A percentile compares a stretch with the other conserved stretches of the same genome.
Conservation (phyloP, 345 rosid genomes). For the Hirschfeldia incana region DNA sequence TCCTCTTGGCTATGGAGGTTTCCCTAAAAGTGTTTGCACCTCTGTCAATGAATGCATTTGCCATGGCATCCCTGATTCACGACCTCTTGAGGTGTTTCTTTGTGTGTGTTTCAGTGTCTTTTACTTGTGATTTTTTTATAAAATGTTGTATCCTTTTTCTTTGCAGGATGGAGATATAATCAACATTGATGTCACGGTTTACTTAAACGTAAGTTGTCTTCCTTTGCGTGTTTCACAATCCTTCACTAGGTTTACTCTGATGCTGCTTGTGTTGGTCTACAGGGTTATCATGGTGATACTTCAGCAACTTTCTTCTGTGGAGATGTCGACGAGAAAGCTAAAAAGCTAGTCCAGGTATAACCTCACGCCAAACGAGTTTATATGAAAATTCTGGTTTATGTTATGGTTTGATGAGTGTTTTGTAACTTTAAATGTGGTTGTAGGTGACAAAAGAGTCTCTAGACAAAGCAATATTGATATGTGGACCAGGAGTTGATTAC, state of each 20-base stretch:
- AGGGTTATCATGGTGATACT: slow-evolving; percentile 98
- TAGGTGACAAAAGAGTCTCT: slow-evolving; percentile 90
- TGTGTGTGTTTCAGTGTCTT: not conserved
- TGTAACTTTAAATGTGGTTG: slow-evolving; percentile 22
- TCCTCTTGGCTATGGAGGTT: slow-evolving; percentile 95
- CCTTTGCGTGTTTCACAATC: not conserved
- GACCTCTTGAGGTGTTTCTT: slow-evolving; percentile 83
- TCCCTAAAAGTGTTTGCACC: slow-evolving; percentile 97
- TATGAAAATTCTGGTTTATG: not conserved
- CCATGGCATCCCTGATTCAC: slow-evolving; percentile 51
- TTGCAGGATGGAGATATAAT: slow-evolving; percentile 91
- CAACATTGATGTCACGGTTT: slow-evolving; percentile 90
- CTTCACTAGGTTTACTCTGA: not conserved
- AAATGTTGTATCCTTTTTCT: too few relatives aligned
- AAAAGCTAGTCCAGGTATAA: slow-evolving; percentile 82
- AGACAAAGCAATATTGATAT: slow-evolving; percentile 72
- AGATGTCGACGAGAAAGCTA: slow-evolving; percentile 74
- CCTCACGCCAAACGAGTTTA: too few relatives aligned
- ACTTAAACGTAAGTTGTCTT: slow-evolving; percentile 63
- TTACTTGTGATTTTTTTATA: not conserved
- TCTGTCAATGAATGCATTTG: slow-evolving; percentile 84
- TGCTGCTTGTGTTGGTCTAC: slow-evolving; percentile 17
- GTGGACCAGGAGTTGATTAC: slow-evolving; percentile 80
- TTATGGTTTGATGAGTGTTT: not conserved
- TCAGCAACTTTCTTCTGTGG: slow-evolving; percentile 96